These are phyloP conservation scores for Cornus controversa DNA, from an alignment of 148 eudicot genomes.

Conservation along the genomic window DNA sequence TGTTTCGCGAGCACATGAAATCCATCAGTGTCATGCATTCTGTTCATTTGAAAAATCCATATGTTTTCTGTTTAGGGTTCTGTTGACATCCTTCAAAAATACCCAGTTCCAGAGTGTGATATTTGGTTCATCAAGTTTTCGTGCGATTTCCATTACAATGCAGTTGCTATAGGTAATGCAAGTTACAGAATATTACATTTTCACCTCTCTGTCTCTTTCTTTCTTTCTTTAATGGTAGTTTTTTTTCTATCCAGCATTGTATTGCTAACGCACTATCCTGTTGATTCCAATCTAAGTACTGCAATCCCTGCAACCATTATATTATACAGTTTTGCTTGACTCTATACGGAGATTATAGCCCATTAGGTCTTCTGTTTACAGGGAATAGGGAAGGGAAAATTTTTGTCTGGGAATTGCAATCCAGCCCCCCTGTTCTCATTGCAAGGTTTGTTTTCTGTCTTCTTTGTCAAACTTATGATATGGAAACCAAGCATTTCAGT, in stretches of 20 bases:
- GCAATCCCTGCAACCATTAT: too few species aligned
- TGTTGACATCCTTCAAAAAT: constrained; percentile 87
- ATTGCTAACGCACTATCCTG: not conserved
- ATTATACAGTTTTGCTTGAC: not conserved
- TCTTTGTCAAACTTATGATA: too few species aligned
- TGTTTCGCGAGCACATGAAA: not conserved
- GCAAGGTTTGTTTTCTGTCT: constrained; percentile 53
- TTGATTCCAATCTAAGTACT: too few species aligned
- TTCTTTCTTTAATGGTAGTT: too few species aligned
- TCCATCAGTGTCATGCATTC: not conserved
- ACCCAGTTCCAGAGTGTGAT: constrained; percentile 94
- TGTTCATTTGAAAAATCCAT: constrained; percentile 5
- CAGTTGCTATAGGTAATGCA: constrained; percentile 78
- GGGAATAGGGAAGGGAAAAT: constrained; percentile 97
- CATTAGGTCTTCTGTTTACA: constrained; percentile 20
- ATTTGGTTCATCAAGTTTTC: constrained; percentile 99
- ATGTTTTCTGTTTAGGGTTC: constrained; percentile 54
- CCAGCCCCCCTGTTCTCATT: constrained; percentile 87
- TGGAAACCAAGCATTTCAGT: not conserved
- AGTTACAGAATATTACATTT: not conserved
- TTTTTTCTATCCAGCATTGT: not conserved
- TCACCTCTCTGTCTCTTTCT: not conserved
- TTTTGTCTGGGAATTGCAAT: constrained; percentile 91
- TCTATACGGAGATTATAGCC: not conserved
- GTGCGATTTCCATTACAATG: constrained; percentile 76